Percentiles rank a stretch among this genome's conserved stretches.
Conservation (phyloP, 257 asterid species). For the Apocynum venetum region DNA sequence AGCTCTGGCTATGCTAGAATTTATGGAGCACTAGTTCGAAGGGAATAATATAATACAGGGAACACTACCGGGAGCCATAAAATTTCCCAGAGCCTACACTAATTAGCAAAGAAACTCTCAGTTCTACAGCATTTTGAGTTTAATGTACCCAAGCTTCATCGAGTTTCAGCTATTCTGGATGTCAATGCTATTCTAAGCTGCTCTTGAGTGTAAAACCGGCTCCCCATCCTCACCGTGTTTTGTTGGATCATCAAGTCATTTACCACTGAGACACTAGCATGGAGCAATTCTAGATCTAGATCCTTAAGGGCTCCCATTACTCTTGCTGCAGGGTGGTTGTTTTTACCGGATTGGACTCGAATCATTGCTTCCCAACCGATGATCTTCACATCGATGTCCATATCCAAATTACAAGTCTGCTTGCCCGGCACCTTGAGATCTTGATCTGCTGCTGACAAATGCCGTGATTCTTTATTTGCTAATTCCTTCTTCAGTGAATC, state of each 20-base stretch:
- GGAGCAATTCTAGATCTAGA: slow-evolving; percentile 62
- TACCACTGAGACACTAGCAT: slow-evolving; percentile 75
- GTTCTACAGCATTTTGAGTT: slow-evolving; percentile 3
- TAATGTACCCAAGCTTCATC: slow-evolving; percentile 19
- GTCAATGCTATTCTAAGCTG: slow-evolving; percentile 64
- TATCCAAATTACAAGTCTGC: slow-evolving; percentile 22
- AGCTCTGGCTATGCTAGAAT: neutral
- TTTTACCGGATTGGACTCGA: slow-evolving; percentile 60
- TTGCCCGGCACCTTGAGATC: slow-evolving; percentile 15
- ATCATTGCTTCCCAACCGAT: slow-evolving; percentile 73
- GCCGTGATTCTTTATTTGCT: slow-evolving; percentile 25
- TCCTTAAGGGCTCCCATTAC: slow-evolving; percentile 69
- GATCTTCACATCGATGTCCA: slow-evolving; percentile 72
- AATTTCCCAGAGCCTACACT: slow-evolving; percentile 22
- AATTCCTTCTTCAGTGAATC: slow-evolving; percentile 53
- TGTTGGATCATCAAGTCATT: slow-evolving; percentile 84
- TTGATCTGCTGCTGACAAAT: slow-evolving; percentile 18
- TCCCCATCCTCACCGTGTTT: slow-evolving; percentile 76
- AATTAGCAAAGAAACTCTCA: neutral
- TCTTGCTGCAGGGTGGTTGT: slow-evolving; percentile 82
- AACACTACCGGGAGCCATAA: slow-evolving; percentile 19
- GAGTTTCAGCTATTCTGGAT: slow-evolving; percentile 42
- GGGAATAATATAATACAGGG: slow-evolving; percentile 3
- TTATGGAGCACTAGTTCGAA: slow-evolving; percentile 1
- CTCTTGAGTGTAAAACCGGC: slow-evolving; percentile 54